Evolutionary conservation across 192 early-diverging fungal genomes (phyloP).

Genomic region (Diversispora epigaea): DNA sequence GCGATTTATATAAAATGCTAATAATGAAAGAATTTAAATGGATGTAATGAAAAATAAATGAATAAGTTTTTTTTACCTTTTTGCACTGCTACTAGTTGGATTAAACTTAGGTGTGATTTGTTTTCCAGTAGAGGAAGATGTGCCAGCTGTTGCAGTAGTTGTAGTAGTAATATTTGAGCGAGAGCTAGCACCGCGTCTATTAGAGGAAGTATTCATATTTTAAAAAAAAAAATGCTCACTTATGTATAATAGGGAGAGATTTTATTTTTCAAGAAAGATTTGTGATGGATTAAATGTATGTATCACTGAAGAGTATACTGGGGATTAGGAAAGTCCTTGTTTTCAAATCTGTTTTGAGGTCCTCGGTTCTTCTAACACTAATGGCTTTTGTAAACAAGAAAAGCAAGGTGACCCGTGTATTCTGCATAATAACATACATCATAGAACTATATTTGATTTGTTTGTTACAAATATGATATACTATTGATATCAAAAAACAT

Average conservation of each 20-base stretch:
- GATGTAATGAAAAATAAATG: neutral
- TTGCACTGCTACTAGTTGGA: constrained; percentile 31
- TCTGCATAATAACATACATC: constrained; percentile 1
- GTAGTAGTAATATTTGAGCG: constrained; percentile 23
- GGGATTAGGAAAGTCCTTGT: neutral
- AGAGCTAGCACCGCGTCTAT: constrained; percentile 23
- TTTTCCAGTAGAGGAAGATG: constrained; percentile 7
- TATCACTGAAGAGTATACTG: neutral
- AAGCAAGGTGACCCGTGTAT: constrained; percentile 10
- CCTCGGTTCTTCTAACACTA: neutral
- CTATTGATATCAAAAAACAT: too few relatives aligned
- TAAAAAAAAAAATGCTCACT: neutral
- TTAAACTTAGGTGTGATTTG: neutral
- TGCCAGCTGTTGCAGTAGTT: constrained; percentile 8
- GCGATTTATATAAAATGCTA: neutral
- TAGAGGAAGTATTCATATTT: constrained; percentile 18
- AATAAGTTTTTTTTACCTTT: constrained; percentile 24
- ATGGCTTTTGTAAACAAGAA: neutral
- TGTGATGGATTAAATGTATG: neutral
- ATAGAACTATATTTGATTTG: neutral
- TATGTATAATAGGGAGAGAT: neutral
- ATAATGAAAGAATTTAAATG: neutral
- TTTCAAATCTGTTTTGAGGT: neutral
- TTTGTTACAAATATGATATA: neutral
- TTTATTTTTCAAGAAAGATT: neutral